Evolutionary conservation across 805 yeast genomes (phyloP), one percentile per base, ranked within the genome.

Genomic region (Lipomyces chichibuensis): DNA sequence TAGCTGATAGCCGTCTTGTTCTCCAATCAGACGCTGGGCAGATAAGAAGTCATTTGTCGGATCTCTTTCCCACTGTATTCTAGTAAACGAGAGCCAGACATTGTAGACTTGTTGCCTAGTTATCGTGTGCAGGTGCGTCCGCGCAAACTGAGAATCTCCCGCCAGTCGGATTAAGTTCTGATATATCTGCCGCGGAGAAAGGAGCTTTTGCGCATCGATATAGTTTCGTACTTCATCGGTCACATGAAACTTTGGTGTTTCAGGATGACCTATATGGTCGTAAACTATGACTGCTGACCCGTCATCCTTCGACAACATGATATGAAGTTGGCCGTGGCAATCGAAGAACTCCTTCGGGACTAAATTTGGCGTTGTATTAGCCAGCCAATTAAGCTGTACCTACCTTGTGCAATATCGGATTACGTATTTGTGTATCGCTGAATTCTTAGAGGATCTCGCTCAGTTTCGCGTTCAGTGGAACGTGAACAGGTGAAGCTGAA

Each of bases 381-480:
- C 46, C 46, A 39, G 46, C n/a, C n/a, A 39, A 39, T 7, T 39
- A 14, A 39, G 46, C n/a, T 39, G 46, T 39, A 3, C 46, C 46
- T 39, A 39, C 2, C 14, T 39, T 39, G 46, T 39, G 46, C 46
- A 14, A 39, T 39, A 39, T 14, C 46, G 46, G 46, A 39, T 14
- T 39, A 39, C 46, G 46, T 39, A 39, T n/a, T 39, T 39, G 46
- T 39, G 46, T 39, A 39, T 39, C 46, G 46, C 46, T 39, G 46
- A 39, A 35, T 35, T 2, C 8, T 5, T 35, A 9, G 37, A 35
- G 37, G 37, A 13, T 35, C 37, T 13, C 37, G 37, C 37, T 35
- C 37, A 35, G 37, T 5, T 5, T 33, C 7, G 13, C 37, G 37
- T 5, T 35, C 37, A 35, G 9, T 35, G 37, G 37, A 35, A 13